Evolutionary conservation across 2,329 filamentous ascomycete species (phyloP).

Genomic region (Dothiorella sarmentorum): DNA sequence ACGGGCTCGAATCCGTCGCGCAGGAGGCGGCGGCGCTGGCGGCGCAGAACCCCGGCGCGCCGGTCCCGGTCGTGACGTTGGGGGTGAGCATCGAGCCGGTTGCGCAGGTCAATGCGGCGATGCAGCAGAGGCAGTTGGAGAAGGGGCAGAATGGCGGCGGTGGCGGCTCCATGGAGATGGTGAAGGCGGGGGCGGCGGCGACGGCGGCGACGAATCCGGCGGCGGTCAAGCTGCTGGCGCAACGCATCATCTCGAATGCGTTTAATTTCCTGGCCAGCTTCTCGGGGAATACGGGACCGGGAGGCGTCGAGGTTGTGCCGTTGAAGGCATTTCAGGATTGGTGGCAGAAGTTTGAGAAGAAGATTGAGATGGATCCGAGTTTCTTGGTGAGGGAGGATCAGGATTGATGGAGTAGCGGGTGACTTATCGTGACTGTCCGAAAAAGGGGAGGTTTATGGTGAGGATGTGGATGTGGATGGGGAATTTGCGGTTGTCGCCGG

Average conservation of each 20-base stretch:
- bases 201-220: conserved; percentile 38
- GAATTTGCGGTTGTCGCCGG: no score
- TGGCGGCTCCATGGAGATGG: conserved; percentile 29
- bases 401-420: background rate
- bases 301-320: conserved; percentile 82
- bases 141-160: conserved; percentile 26
- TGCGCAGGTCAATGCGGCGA: conserved; percentile 64
- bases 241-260: conserved; percentile 92
- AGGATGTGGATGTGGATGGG: background rate
- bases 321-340: conserved; percentile 93
- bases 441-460: background rate
- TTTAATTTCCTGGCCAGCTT: conserved; percentile 96
- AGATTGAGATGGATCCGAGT: conserved; percentile 77
- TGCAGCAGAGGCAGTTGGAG: conserved; percentile 57
- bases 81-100: conserved; percentile 80
- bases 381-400: conserved; percentile 72
- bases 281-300: conserved; percentile 59
- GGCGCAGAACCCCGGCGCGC: conserved; percentile 34
- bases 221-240: conserved; percentile 76
- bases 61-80: conserved; percentile 59
- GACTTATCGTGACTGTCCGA: background rate
- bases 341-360: conserved; percentile 95
- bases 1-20: conserved; percentile 20
- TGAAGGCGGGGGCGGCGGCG: conserved; percentile 31
- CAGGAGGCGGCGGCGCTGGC: conserved; percentile 21